Conservation (phyloP, 2,329 filamentous ascomycete genomes). For the Aspergillus pseudoviridinutans region DNA sequence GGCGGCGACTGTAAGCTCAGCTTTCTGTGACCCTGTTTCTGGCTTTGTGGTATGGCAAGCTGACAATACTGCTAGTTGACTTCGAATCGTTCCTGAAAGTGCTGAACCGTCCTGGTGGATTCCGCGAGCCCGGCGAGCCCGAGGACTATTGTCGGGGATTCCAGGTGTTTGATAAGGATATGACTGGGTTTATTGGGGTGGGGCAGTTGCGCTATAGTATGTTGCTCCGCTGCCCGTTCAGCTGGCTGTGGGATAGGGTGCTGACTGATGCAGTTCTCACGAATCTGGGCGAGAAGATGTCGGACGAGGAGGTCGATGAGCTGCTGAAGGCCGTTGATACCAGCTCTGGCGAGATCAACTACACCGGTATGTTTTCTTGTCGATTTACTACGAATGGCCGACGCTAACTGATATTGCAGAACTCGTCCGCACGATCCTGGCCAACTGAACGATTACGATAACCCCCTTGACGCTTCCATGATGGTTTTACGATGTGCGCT, state of each 20-base stretch:
- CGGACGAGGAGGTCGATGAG: constrained; percentile 97
- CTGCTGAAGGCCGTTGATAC: constrained; percentile 97
- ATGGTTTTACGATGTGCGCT: neutral
- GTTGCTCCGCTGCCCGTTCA: constrained; percentile 13
- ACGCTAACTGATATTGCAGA: constrained; percentile 46
- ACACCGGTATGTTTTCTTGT: constrained; percentile 66
- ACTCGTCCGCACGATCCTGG: constrained; percentile 79
- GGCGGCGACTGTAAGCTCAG: constrained; percentile 79
- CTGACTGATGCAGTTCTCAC: constrained; percentile 64
- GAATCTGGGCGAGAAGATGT: constrained; percentile 98
- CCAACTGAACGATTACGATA: constrained; percentile 57
- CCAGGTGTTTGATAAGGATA: constrained; percentile 99
- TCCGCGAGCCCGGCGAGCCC: constrained; percentile 95
- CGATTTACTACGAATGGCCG: neutral
- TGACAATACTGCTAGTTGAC: constrained; percentile 62
- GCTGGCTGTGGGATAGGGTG: neutral
- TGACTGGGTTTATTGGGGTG: constrained; percentile 96
- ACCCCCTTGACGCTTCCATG: constrained; percentile 18
- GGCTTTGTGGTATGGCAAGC: constrained; percentile 6
- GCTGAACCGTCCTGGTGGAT: constrained; percentile 94
- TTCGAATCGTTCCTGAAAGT: constrained; percentile 97
- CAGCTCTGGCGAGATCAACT: constrained; percentile 94
- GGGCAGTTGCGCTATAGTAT: constrained; percentile 88
- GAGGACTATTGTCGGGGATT: constrained; percentile 98
- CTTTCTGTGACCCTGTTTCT: neutral